A percentile compares a stretch with the other conserved stretches of the same genome.
Conservation (phyloP, 1,284 basidiomycete genomes). For the Pholiota adiposa region DNA sequence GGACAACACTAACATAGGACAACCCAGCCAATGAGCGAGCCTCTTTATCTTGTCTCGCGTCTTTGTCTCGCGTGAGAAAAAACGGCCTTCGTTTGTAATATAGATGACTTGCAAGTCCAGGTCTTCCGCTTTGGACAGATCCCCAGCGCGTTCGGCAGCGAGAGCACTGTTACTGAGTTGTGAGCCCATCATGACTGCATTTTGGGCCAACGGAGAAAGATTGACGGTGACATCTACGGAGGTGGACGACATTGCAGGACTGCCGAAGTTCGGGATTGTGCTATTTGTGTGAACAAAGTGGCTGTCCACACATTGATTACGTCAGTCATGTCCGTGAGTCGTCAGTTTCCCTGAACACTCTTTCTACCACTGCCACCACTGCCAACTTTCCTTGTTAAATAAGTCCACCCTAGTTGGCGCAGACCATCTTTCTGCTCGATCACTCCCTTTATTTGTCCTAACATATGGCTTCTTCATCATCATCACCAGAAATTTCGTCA, state of each 20-base stretch:
- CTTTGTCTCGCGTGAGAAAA: too few relatives aligned
- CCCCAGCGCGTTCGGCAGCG: neutral
- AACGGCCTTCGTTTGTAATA: too few relatives aligned
- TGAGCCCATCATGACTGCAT: neutral
- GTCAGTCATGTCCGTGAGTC: conserved; percentile 14
- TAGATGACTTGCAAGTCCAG: too few relatives aligned
- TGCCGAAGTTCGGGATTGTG: too few relatives aligned
- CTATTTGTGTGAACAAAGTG: too few relatives aligned
- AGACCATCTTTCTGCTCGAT: conserved; percentile 10
- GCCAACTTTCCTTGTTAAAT: conserved; percentile 12
- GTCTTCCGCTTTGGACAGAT: conserved; percentile 20
- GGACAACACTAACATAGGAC: too few relatives aligned
- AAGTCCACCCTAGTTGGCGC: conserved; percentile 1
- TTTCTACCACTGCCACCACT: conserved; percentile 13
- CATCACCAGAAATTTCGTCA: conserved; percentile 72
- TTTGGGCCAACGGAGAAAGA: neutral
- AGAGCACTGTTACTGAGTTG: neutral
- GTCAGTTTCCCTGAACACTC: conserved; percentile 14
- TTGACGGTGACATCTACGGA: neutral
- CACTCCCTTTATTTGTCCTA: conserved; percentile 22
- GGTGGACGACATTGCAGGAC: neutral
- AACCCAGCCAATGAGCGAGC: too few relatives aligned
- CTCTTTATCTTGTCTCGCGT: too few relatives aligned
- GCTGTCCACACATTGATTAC: conserved; percentile 2
- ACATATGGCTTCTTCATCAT: conserved; percentile 56